A percentile compares a stretch with the other conserved stretches of the same genome.
phyloP scores from a whole-genome alignment of 345 rosid genomes.

The Dipteronia dyeriana region DNA sequence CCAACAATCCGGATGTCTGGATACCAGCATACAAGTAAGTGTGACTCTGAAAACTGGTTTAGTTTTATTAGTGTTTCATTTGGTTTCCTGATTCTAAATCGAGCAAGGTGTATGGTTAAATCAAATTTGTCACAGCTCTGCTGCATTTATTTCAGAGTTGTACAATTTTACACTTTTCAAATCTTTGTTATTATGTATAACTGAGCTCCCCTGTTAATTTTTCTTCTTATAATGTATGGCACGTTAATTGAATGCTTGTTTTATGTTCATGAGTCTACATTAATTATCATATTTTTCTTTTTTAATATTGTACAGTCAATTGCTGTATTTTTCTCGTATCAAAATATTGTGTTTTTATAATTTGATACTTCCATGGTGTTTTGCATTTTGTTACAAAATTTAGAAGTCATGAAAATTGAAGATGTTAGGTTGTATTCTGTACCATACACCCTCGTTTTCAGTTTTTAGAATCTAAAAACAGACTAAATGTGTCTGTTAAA shows the following conservation, averaged over 20 bases:
- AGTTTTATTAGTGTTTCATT: neutral
- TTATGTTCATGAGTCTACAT: neutral
- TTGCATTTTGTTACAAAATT: neutral
- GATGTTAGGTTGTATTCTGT: neutral
- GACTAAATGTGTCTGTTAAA: neutral
- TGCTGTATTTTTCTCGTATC: neutral
- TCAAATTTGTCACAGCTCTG: neutral
- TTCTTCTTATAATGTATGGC: neutral
- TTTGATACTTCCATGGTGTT: neutral
- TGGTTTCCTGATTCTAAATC: slow-evolving; percentile 9
- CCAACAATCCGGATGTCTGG: slow-evolving; percentile 99
- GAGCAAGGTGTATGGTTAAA: slow-evolving; percentile 6
- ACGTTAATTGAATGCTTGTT: neutral
- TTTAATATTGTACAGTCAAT: neutral
- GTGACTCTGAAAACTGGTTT: slow-evolving; percentile 5
- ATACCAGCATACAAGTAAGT: slow-evolving; percentile 97
- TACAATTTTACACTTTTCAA: neutral
- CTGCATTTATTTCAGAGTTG: neutral
- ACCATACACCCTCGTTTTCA: neutral
- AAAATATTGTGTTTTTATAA: neutral
- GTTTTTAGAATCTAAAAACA: neutral
- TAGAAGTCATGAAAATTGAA: neutral
- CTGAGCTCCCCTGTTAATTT: neutral
- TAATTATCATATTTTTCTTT: neutral
- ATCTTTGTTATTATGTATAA: neutral